Conservation (phyloP, 2,329 filamentous ascomycete species). For the Epichloe amarillans region DNA sequence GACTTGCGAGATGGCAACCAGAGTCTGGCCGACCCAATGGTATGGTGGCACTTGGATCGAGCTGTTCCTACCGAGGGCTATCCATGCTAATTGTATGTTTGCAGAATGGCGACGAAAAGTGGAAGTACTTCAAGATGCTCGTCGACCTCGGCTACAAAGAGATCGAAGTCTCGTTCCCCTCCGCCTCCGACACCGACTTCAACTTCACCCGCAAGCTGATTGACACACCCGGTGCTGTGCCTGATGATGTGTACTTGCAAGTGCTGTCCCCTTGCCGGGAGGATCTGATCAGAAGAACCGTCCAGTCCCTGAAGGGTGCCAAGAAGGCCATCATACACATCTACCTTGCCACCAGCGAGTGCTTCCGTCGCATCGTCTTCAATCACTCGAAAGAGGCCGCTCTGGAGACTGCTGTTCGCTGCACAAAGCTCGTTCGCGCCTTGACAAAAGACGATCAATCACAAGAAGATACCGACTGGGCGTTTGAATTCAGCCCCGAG, state of each 20-base stretch:
- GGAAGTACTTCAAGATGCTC: constrained; percentile 89
- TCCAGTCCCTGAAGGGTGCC: constrained; percentile 75
- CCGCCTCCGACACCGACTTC: constrained; percentile 88
- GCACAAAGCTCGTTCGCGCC: constrained; percentile 72
- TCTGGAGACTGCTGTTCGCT: constrained; percentile 69
- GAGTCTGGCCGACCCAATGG: constrained; percentile 85
- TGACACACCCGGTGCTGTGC: constrained; percentile 68
- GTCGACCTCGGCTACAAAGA: constrained; percentile 90
- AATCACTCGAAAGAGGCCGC: constrained; percentile 72
- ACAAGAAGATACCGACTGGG: constrained; percentile 50
- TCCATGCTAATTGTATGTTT: background rate
- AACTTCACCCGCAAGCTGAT: constrained; percentile 83
- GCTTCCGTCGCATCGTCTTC: constrained; percentile 87
- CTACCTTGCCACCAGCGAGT: constrained; percentile 91
- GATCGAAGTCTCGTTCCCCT: constrained; percentile 93
- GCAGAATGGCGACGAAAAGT: constrained; percentile 89
- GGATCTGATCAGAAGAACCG: constrained; percentile 79
- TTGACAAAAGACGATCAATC: constrained; percentile 71
- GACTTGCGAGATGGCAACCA: constrained; percentile 84
- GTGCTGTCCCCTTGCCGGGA: constrained; percentile 85
- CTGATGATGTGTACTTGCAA: constrained; percentile 83
- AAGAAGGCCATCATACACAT: constrained; percentile 94
- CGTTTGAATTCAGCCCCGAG: constrained; percentile 75
- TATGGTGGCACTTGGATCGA: constrained; percentile 19
- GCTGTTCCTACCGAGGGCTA: background rate